phyloP scores from a whole-genome alignment of 2,329 filamentous ascomycete genomes.

The Neofusicoccum sp. region DNA sequence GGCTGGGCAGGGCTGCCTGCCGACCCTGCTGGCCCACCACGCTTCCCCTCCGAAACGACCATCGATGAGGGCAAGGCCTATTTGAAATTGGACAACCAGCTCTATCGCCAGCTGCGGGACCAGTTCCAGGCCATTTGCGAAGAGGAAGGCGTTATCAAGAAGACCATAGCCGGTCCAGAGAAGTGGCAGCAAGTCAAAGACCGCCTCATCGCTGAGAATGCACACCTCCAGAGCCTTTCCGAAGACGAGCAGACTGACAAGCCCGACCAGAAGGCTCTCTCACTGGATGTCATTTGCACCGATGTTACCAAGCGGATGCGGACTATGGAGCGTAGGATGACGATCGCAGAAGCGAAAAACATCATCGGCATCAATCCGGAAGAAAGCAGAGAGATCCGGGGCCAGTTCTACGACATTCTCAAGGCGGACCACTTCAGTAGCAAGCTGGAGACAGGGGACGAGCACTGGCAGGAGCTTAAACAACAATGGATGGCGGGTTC shows the following conservation, averaged over 20 bases:
- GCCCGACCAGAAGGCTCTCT: constrained; percentile 57
- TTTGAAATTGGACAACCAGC: constrained; percentile 60
- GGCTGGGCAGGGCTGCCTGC: constrained; percentile 67
- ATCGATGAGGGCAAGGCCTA: constrained; percentile 74
- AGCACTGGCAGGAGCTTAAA: constrained; percentile 71
- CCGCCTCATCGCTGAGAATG: constrained; percentile 62
- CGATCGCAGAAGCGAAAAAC: constrained; percentile 72
- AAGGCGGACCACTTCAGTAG: constrained; percentile 66
- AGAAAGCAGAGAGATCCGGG: constrained; percentile 64
- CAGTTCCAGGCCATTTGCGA: constrained; percentile 70
- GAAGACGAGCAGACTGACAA: constrained; percentile 43
- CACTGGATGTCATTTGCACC: constrained; percentile 75
- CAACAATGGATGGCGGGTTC: constrained; percentile 63
- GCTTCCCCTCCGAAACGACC: constrained; percentile 80
- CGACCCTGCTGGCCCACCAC: constrained; percentile 65
- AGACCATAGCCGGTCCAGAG: constrained; percentile 70
- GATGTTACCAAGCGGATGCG: constrained; percentile 81
- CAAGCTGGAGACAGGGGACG: constrained; percentile 69
- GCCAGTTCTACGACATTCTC: constrained; percentile 65
- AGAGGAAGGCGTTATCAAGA: constrained; percentile 67
- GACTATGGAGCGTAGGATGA: constrained; percentile 63
- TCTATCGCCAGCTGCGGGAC: constrained; percentile 64
- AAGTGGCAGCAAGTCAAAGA: constrained; percentile 72
- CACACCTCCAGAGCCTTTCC: constrained; percentile 63
- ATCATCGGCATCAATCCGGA: constrained; percentile 67